Evolutionary conservation across 2,329 filamentous ascomycete genomes (phyloP), one percentile per base, ranked within the genome.

Genomic region (Rosellinia necatrix): DNA sequence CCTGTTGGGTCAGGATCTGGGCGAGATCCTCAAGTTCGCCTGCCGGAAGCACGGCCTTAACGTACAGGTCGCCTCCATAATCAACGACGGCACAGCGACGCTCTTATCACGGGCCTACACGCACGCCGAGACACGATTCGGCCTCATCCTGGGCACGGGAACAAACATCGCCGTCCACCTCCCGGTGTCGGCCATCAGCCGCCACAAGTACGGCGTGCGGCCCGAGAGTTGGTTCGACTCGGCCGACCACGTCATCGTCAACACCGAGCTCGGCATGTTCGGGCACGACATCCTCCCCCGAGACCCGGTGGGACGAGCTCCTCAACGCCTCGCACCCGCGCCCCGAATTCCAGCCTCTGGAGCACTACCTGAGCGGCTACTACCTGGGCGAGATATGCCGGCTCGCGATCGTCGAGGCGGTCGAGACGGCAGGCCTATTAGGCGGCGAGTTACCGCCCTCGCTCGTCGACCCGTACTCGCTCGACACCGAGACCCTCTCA

Each of bases 241-340:
- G 17, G 84, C 83, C 4, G 81, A 77, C 53, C 82, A 87, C 62
- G 83, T 88, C 53, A 82, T 88, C 57, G 79, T 88, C 63, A 88
- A 88, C 68, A 87, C 84, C 1, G 85, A 88, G 69, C 70, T 88
- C 29, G 81, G 84, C 63, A 88, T 88, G 84, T 87, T 87, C 66
- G 85, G 85, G 12, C 73, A 77, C 47, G 79, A 74, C 53, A 77
- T 86, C 44, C 71, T 88, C 22, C 84, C n/a, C 85, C 6, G 63
- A 82, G 51, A 88, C 85, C 3, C 78, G 77, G 61, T 89, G 85
- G 85, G 86, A 89, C 60, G 68, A 71, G 15, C 67, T 73, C 4
- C 72, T 89, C 12, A 80, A 80, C 41, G 74, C 74, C 2, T 74
- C 70, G 0, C 85, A 75, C 47, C 69, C 77, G 2, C 64, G 76